A percentile compares a stretch with the other conserved stretches of the same genome.
Conservation (phyloP, 345 rosid genomes). For the Angophora floribunda region DNA sequence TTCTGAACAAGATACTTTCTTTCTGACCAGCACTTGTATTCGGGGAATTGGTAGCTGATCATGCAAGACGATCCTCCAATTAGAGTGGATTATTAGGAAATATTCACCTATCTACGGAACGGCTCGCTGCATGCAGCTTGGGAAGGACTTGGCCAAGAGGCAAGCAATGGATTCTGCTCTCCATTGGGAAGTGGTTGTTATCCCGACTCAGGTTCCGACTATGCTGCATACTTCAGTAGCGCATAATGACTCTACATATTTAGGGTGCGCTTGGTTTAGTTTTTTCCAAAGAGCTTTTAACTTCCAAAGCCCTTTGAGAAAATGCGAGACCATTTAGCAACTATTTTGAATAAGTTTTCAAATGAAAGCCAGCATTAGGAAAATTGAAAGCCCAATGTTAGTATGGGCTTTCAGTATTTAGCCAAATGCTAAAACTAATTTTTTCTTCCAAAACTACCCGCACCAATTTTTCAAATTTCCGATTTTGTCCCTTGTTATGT, state of each 20-base stretch:
- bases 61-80: neutral
- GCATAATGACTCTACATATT: neutral
- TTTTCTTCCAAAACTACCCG: too few species aligned
- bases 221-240: neutral
- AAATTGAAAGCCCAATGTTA: too few species aligned
- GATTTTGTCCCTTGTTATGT: too few species aligned
- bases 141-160: neutral
- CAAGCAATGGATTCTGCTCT: neutral
- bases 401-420: too few species aligned
- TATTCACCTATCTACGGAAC: neutral
- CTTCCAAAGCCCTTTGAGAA: too few species aligned
- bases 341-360: too few species aligned
- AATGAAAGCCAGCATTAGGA: too few species aligned
- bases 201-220: neutral
- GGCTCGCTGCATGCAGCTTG: neutral
- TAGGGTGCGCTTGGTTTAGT: neutral
- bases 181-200: neutral
- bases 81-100: neutral
- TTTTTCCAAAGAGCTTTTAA: too few species aligned
- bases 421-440: too few species aligned
- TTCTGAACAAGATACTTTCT: neutral
- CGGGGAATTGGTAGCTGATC: neutral
- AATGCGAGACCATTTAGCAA: neutral
- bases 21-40: neutral
- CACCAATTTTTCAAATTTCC: too few species aligned